Percentiles rank a stretch among this genome's conserved stretches.
These are phyloP conservation scores for Stachybotrys chlorohalonatus DNA, from an alignment of 2,329 filamentous ascomycete genomes.

Conservation along the genomic window DNA sequence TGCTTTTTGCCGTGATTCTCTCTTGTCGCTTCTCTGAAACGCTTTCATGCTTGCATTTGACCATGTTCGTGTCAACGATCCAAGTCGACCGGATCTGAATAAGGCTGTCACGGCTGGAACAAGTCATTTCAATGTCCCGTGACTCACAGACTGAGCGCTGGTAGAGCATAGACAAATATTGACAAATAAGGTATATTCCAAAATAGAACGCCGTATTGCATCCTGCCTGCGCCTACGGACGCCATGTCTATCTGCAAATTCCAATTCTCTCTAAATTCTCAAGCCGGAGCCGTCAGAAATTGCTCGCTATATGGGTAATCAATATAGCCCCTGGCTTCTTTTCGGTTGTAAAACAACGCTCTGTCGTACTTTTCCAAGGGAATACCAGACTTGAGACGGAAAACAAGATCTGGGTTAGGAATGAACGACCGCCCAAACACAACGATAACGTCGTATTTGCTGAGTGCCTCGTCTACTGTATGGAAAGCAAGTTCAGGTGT, in stretches of 20 bases:
- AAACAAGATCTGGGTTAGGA: conserved; percentile 20
- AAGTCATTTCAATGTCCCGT: no score
- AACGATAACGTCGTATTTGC: conserved; percentile 7
- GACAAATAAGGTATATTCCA: not conserved
- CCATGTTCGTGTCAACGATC: no score
- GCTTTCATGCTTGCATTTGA: no score
- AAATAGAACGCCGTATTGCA: not conserved
- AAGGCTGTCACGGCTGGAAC: no score
- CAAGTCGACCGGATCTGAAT: no score
- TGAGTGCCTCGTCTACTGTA: conserved; percentile 14
- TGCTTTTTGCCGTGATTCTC: no score
- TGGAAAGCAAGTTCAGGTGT: conserved; percentile 12
- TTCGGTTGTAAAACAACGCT: conserved; percentile 16
- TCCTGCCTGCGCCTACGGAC: no score
- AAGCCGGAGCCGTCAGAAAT: conserved; percentile 1
- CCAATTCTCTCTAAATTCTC: not conserved
- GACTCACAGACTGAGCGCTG: not conserved
- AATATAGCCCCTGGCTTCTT: conserved; percentile 2
- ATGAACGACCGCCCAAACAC: conserved; percentile 20
- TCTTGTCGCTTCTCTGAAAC: no score
- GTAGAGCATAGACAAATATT: not conserved
- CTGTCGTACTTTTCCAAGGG: conserved; percentile 17
- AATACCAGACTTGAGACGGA: conserved; percentile 16
- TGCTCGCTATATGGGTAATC: conserved; percentile 12
- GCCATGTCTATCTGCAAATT: not conserved